Evolutionary conservation across 2,329 filamentous ascomycete species (phyloP).

Genomic region (Penicillium sp.): DNA sequence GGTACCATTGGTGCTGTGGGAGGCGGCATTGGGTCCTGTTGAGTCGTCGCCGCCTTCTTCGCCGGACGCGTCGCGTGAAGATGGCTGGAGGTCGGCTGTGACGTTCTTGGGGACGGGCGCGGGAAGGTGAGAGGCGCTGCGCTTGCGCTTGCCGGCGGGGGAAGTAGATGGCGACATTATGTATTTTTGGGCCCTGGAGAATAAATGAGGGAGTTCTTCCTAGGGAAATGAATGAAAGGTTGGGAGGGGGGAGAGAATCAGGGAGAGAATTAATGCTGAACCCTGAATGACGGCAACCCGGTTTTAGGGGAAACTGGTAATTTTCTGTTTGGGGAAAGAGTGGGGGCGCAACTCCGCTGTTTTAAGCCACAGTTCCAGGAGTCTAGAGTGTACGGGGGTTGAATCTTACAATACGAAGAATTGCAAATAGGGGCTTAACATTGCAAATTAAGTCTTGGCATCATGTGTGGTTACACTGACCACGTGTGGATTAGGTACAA

Average conservation of each 20-base stretch:
- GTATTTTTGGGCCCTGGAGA: slow-evolving; percentile 7
- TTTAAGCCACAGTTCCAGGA: neutral
- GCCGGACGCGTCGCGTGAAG: slow-evolving; percentile 77
- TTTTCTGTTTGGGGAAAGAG: slow-evolving; percentile 13
- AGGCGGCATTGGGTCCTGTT: slow-evolving; percentile 48
- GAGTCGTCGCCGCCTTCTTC: slow-evolving; percentile 74
- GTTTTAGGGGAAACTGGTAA: slow-evolving; percentile 12
- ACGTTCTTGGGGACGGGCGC: slow-evolving; percentile 50
- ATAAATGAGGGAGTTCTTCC: slow-evolving; percentile 10
- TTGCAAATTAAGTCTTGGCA: slow-evolving; percentile 8
- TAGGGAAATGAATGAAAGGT: slow-evolving; percentile 8
- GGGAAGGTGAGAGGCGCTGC: slow-evolving; percentile 52
- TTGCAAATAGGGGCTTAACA: neutral
- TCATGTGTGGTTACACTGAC: neutral
- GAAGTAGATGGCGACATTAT: slow-evolving; percentile 63
- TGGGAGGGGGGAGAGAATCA: neutral
- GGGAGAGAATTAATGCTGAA: slow-evolving; percentile 14
- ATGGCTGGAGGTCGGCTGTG: slow-evolving; percentile 65
- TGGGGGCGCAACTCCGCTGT: slow-evolving; percentile 7
- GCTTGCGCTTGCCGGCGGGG: slow-evolving; percentile 73
- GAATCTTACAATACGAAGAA: slow-evolving; percentile 6
- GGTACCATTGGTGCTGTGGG: slow-evolving; percentile 9
- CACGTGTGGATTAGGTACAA: slow-evolving; percentile 7
- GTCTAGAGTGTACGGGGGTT: neutral
- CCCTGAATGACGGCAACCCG: slow-evolving; percentile 14